Evolutionary conservation across 371 early-diverging fungal genomes (phyloP).

Genomic region (Chytridiales sp.): DNA sequence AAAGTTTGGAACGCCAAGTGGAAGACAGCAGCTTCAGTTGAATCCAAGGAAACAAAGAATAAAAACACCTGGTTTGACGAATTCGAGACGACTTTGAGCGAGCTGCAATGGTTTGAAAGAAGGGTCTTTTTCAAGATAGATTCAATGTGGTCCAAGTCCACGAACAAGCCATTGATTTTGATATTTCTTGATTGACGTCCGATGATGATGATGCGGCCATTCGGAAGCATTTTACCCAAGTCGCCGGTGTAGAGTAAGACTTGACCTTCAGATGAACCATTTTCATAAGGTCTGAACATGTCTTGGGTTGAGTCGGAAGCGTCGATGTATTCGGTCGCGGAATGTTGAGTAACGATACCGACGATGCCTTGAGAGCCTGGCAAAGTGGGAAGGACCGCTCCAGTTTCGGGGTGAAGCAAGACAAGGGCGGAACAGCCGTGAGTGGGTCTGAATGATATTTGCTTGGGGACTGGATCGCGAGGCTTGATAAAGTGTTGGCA

Average conservation of each 20-base stretch:
- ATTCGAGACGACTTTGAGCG: background rate
- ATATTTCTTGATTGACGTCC: background rate
- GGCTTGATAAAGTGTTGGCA: background rate
- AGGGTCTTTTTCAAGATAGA: background rate
- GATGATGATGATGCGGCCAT: background rate
- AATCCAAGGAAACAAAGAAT: too few relatives aligned
- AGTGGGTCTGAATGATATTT: background rate
- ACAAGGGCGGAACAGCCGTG: background rate
- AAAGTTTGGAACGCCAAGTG: background rate
- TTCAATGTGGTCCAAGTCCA: background rate
- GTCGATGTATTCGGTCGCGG: background rate
- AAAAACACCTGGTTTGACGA: background rate
- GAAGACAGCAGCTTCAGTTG: too few relatives aligned
- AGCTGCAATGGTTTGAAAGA: background rate
- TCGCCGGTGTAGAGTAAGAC: background rate
- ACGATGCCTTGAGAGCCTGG: background rate
- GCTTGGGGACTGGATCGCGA: background rate
- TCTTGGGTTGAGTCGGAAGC: background rate
- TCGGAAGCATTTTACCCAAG: background rate
- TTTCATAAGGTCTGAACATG: background rate
- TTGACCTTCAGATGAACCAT: background rate
- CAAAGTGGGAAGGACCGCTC: background rate
- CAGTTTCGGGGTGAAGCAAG: background rate
- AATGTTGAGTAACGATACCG: background rate
- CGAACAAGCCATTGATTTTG: background rate